phyloP scores from a whole-genome alignment of 345 rosid genomes.

The Linum usitatissimum region DNA sequence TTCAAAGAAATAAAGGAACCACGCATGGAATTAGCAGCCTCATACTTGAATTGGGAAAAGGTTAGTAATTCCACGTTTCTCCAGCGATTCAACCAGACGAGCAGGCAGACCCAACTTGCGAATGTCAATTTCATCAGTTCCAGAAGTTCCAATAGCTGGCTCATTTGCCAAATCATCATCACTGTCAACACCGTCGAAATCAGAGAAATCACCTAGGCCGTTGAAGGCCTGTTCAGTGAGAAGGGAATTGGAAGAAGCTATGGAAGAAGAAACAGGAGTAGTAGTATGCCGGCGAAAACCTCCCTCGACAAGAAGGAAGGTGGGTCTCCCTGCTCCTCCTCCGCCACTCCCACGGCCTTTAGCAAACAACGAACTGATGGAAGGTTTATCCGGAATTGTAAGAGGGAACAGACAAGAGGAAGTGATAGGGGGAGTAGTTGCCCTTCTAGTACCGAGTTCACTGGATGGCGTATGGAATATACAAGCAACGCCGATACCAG shows the following conservation, averaged over 20 bases:
- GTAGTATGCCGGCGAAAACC: conserved; percentile 17
- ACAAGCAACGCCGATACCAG: conserved; percentile 17
- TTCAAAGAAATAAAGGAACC: not conserved
- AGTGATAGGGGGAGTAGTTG: not conserved
- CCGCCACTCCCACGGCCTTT: conserved; percentile 1
- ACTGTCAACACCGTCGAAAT: conserved; percentile 19
- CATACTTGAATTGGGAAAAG: conserved; percentile 91
- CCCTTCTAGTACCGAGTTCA: conserved; percentile 5
- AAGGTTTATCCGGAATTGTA: conserved; percentile 3
- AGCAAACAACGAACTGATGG: conserved; percentile 17
- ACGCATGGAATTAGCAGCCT: not conserved
- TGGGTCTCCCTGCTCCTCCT: not conserved
- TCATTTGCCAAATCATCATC: conserved; percentile 15
- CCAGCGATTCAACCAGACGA: conserved; percentile 59
- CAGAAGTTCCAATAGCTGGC: not conserved
- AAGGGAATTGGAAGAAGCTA: conserved; percentile 67
- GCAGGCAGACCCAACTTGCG: conserved; percentile 61
- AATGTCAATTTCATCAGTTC: conserved; percentile 55
- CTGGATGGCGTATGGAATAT: conserved; percentile 13
- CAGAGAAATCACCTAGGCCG: conserved; percentile 34
- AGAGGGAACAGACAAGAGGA: not conserved
- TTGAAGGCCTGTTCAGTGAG: conserved; percentile 86
- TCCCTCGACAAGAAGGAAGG: not conserved
- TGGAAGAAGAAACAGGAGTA: conserved; percentile 43
- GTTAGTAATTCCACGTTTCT: conserved; percentile 74